Base-by-base conservation (phyloP, 805 yeast genomes). In the Nakazawaea laoshanensis region DNA sequence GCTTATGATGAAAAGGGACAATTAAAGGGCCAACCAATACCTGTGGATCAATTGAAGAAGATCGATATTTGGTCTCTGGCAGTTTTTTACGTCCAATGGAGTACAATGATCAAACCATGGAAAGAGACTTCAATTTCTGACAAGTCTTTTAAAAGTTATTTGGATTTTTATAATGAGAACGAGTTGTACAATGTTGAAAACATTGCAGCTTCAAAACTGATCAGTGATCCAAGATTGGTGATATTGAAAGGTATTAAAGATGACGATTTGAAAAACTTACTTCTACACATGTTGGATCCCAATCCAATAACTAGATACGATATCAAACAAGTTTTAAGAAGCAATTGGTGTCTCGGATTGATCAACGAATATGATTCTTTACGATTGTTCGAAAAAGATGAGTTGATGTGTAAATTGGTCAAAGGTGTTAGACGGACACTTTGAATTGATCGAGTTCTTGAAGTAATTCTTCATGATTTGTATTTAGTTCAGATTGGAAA, bases 21-120 rank as follows among this genome's bases (percentile, higher is more conserved):
- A 32, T 13, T 30, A 20, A 19, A 27, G 6, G 18, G 5, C 4
- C 7, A 13, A 29, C 36, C 31, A 4, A 33, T 28, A 4, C 3
- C 10, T 9, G 18, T 23, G 2, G 31, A 20, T 8, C 39, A 57
- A 30, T 59, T 61, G 35, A 59, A 58, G 33, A 47, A 59, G 3
- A 43, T 60, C 14, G 79, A 72, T 48, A 53, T 59, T 30, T 72
- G 79, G 79, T 55, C 74, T 3, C 43, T 72, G 26, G 77, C 73
- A 1, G 57, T 72, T 7, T 42, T 67, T 5, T 72, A 70, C 42
- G 63, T 68, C 41, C 63, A 65, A 30, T 44, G 72, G 15, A 55
- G 42, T 26, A 49, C 64, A 7, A 53, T 70, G 54, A 48, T 59
- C 7, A 59, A 57, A 27, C 77, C 77, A 2, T 72, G 79, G 79